Percentiles rank a stretch among this genome's conserved stretches.
These are phyloP conservation scores for Botrytis porri DNA, from an alignment of 2,329 filamentous ascomycete genomes.

Conservation along the genomic window DNA sequence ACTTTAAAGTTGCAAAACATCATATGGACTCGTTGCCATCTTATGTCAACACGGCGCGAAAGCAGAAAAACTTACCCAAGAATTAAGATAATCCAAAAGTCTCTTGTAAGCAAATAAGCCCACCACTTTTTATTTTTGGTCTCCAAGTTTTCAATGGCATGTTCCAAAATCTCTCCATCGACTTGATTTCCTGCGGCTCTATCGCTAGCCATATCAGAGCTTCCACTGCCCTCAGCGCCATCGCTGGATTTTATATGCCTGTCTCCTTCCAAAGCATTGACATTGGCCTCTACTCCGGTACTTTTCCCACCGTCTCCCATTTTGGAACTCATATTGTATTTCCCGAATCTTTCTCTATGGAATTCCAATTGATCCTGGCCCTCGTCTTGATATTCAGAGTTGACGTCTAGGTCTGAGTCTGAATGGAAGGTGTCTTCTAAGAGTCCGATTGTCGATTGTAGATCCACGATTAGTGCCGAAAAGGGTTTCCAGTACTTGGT, in stretches of 20 bases:
- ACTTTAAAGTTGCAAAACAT: conserved; percentile 89
- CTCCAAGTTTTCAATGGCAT: conserved; percentile 55
- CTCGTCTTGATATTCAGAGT: conserved; percentile 10
- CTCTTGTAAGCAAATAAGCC: conserved; percentile 75
- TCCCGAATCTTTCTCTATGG: conserved; percentile 14
- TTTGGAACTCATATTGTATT: conserved; percentile 14
- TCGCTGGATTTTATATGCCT: conserved; percentile 31
- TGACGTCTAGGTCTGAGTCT: conserved; percentile 20
- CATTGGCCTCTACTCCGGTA: conserved; percentile 27
- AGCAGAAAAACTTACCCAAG: conserved; percentile 57
- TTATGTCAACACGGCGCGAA: neutral
- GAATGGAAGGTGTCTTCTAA: conserved; percentile 34
- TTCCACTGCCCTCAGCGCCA: conserved; percentile 22
- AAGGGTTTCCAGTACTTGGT: neutral
- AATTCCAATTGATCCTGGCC: conserved; percentile 19
- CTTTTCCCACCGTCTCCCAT: conserved; percentile 20
- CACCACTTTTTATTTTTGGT: conserved; percentile 56
- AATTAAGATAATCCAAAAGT: conserved; percentile 82
- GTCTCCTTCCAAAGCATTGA: conserved; percentile 7
- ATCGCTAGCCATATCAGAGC: conserved; percentile 23
- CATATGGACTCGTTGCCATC: conserved; percentile 49
- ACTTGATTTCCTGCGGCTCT: conserved; percentile 20
- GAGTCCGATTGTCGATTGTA: conserved; percentile 25
- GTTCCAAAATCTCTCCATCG: conserved; percentile 31
- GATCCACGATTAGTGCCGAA: conserved; percentile 12